A percentile compares a stretch with the other conserved stretches of the same genome.
phyloP scores from a whole-genome alignment of 2,329 filamentous ascomycete species.

The Aspergillus brunneoviolaceus region DNA sequence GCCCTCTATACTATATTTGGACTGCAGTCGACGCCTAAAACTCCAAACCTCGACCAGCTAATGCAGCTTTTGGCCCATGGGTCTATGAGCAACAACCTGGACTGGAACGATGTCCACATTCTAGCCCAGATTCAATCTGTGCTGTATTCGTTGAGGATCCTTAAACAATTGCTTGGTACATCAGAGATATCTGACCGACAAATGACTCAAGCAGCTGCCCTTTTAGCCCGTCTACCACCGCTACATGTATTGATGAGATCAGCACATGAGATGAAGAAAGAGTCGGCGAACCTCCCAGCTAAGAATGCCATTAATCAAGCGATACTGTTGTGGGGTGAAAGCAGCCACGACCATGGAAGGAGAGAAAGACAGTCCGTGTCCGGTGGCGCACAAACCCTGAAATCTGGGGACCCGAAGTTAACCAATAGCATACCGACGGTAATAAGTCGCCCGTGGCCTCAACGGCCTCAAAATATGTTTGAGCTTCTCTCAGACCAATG shows the following conservation, averaged over 20 bases:
- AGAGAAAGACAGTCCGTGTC: neutral
- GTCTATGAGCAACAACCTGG: constrained; percentile 33
- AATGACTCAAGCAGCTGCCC: constrained; percentile 11
- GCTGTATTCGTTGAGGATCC: constrained; percentile 62
- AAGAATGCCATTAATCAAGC: constrained; percentile 12
- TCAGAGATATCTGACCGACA: constrained; percentile 29
- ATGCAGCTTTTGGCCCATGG: constrained; percentile 31
- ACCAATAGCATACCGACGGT: neutral
- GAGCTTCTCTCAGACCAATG: constrained; percentile 13
- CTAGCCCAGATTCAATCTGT: constrained; percentile 60
- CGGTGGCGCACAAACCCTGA: neutral
- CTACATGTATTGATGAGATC: constrained; percentile 31
- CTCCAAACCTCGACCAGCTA: constrained; percentile 22
- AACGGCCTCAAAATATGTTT: constrained; percentile 11
- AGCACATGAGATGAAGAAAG: constrained; percentile 20
- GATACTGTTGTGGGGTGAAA: neutral
- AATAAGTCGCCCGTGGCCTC: neutral
- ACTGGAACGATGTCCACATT: constrained; percentile 63
- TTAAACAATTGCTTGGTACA: constrained; percentile 51
- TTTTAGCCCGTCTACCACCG: constrained; percentile 31
- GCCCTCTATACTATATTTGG: constrained; percentile 34
- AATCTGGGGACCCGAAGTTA: neutral
- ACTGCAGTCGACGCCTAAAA: constrained; percentile 8
- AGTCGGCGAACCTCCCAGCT: constrained; percentile 10
- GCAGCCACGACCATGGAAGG: neutral